Base-by-base conservation (phyloP, 306 rosid species). In the Fragaria vesca region DNA sequence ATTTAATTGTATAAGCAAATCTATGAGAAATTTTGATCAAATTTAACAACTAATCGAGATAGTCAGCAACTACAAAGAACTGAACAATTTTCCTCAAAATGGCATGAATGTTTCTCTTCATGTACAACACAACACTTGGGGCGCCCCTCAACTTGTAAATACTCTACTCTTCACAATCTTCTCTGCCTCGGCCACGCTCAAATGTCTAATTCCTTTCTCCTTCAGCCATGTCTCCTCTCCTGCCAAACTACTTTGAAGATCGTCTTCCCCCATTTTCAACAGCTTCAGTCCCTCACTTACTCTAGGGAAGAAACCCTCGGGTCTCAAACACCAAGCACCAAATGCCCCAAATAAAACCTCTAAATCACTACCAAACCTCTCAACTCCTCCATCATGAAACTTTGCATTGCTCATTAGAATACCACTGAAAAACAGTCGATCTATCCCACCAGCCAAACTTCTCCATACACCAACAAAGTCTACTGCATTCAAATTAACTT, bases 381-480 rank as follows among this genome's bases (percentile, higher is more conserved):
- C 88, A 55, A 87, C 90, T 51, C 97, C 98, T 17, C 83, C 81
- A 47, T 86, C 77, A 50, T 83, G 70, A 76, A 95, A 95, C 83
- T 91, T 91, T 47, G 74, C 90, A 50, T 87, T 86, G 84, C 89
- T 86, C 75, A 86, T 68, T 48, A 92, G 87, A 71, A 91, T 80
- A 50, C 93, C 85, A 32, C 78, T 79, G 76, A 86, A 93, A 78
- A 92, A 10, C 70, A 84, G 72, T 75, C 84, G 88, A 80, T 95
- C 98, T 36, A 89, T 86, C 24, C 93, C 96, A 21, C 82, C 79
- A 4, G 98, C 97, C 87, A 95, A 86, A 73, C 93, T 88, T 86
- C 97, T 92, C 98, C 98, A 95, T 69, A 86, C 86, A 62, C 87
- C 89, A 57, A 91, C 87, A 63, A 95, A 95, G 82, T 91, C 97